Conservation (phyloP, 768 basidiomycete species). For the Pisolithus tinctorius region DNA sequence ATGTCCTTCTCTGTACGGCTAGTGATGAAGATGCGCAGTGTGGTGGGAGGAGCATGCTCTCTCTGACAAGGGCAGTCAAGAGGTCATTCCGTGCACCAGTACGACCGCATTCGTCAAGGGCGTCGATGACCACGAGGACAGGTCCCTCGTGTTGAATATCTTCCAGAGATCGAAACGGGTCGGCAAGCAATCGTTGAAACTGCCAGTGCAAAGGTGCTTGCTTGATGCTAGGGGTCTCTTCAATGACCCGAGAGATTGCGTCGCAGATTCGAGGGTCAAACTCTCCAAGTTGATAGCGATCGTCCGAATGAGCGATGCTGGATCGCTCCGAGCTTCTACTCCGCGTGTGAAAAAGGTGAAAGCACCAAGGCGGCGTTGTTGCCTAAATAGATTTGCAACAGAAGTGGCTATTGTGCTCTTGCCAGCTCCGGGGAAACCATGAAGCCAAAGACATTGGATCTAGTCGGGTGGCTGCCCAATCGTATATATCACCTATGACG, state of each 20-base stretch:
- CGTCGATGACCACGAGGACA: constrained; percentile 29
- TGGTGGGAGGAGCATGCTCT: constrained; percentile 14
- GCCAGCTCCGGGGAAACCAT: constrained; percentile 30
- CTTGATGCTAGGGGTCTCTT: constrained; percentile 22
- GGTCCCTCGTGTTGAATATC: constrained; percentile 19
- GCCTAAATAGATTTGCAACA: constrained; percentile 26
- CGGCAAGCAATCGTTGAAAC: constrained; percentile 28
- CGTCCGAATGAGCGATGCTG: constrained; percentile 26
- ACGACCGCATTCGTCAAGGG: constrained; percentile 28
- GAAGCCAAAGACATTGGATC: constrained; percentile 26
- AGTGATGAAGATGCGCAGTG: constrained; percentile 26
- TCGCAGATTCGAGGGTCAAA: constrained; percentile 25
- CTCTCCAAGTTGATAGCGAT: constrained; percentile 29
- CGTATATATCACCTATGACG: constrained; percentile 18
- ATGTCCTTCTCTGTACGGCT: constrained; percentile 28
- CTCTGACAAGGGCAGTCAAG: constrained; percentile 20
- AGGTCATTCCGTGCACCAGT: constrained; percentile 20
- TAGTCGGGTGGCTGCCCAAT: constrained; percentile 19
- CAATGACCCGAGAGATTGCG: constrained; percentile 19
- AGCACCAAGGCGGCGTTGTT: constrained; percentile 28
- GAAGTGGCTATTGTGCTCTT: constrained; percentile 33
- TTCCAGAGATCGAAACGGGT: constrained; percentile 18
- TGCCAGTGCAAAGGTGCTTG: constrained; percentile 24
- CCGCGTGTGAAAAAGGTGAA: constrained; percentile 30
- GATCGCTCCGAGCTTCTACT: constrained; percentile 22